Evolutionary conservation across 202 grass and related monocot genomes (phyloP).

Genomic region (Eragrostis tef): DNA sequence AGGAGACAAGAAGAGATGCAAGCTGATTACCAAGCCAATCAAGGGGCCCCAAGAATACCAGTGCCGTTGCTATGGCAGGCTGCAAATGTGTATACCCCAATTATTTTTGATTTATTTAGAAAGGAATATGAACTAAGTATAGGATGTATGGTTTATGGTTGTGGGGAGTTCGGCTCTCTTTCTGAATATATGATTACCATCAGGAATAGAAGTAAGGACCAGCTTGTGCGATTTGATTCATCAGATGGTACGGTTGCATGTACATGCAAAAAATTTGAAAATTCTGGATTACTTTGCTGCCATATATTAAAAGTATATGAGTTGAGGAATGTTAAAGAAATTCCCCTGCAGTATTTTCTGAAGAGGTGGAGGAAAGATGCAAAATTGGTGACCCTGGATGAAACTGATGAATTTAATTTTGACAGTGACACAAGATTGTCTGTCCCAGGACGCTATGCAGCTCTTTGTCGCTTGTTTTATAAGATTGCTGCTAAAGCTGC

Average conservation of each 20-base stretch:
- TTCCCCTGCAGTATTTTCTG: conserved; percentile 66
- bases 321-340: conserved; percentile 76
- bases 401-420: conserved; percentile 52
- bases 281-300: conserved; percentile 75
- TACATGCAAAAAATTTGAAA: conserved; percentile 85
- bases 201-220: conserved; percentile 74
- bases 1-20: conserved; percentile 69
- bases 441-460: conserved; percentile 60
- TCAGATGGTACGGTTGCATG: conserved; percentile 71
- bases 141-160: conserved; percentile 71
- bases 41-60: conserved; percentile 59
- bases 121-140: conserved; percentile 72
- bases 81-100: conserved; percentile 73
- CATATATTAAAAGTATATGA: conserved; percentile 93
- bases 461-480: conserved; percentile 71
- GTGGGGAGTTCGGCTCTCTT: conserved; percentile 67
- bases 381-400: conserved; percentile 50
- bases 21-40: conserved; percentile 75
- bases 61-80: conserved; percentile 77
- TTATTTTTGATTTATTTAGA: conserved; percentile 64
- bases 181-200: conserved; percentile 68
- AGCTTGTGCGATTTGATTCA: conserved; percentile 76
- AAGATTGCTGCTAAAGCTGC: conserved; percentile 86
- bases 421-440: conserved; percentile 49
- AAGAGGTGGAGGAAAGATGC: conserved; percentile 90